Conservation (phyloP, 495 filamentous ascomycete genomes). For the Pyrenopolyporus hunteri region DNA sequence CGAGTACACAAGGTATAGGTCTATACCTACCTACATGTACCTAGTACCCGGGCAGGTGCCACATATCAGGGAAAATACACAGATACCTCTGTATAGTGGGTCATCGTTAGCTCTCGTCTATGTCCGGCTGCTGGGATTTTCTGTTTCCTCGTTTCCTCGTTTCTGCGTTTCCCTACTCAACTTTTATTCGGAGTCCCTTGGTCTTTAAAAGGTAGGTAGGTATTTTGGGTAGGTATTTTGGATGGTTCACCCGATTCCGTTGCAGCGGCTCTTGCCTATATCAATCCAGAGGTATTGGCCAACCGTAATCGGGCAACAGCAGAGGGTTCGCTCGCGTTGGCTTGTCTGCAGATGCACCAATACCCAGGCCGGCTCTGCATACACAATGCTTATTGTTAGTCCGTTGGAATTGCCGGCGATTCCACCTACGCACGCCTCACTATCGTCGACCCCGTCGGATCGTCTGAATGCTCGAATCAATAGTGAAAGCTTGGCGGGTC, state of each 20-base stretch:
- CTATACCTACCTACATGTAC: no score
- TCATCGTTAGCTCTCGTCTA: no score
- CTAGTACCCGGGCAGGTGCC: no score
- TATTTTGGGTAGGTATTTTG: no score
- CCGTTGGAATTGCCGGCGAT: slow-evolving; percentile 9
- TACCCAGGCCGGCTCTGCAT: slow-evolving; percentile 4
- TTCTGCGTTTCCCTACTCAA: no score
- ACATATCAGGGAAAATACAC: no score
- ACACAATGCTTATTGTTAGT: slow-evolving; percentile 6
- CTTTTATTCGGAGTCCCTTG: no score
- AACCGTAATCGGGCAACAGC: neutral
- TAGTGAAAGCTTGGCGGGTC: slow-evolving; percentile 19
- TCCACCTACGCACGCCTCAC: slow-evolving; percentile 4
- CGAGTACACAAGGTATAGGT: no score
- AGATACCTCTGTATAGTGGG: no score
- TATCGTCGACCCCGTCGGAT: neutral
- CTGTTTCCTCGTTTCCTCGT: neutral
- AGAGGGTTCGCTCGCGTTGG: neutral
- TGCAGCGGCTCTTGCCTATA: neutral
- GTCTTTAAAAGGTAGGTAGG: no score
- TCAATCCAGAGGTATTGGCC: neutral
- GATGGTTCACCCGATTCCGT: no score
- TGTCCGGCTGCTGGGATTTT: no score
- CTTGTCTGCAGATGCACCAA: slow-evolving; percentile 9
- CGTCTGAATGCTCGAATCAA: slow-evolving; percentile 10